A percentile compares a stretch with the other conserved stretches of the same genome.
phyloP scores from a whole-genome alignment of 768 basidiomycete genomes.

The Kwoniella heveanensis region DNA sequence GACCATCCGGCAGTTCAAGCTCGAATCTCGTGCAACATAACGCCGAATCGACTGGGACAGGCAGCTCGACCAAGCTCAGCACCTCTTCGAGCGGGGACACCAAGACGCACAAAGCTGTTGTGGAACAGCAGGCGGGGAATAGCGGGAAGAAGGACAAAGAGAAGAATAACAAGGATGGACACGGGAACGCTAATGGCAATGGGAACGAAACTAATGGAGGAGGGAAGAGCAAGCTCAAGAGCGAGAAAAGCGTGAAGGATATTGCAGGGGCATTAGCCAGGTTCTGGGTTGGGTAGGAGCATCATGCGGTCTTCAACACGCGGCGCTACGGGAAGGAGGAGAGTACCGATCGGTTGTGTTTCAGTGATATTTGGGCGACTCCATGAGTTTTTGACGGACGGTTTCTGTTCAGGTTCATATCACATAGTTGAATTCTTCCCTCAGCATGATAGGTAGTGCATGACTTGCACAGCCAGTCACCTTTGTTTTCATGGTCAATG shows the following conservation, averaged over 20 bases:
- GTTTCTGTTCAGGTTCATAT: too few relatives aligned
- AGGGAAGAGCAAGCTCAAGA: constrained; percentile 36
- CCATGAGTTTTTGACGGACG: too few relatives aligned
- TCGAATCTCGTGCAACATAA: constrained; percentile 6
- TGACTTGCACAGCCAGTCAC: too few relatives aligned
- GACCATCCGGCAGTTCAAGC: constrained; percentile 13
- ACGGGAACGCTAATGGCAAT: constrained; percentile 6
- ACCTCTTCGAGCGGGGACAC: constrained; percentile 16
- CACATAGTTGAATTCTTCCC: too few relatives aligned
- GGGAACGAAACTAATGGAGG: constrained; percentile 6
- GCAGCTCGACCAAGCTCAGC: constrained; percentile 28
- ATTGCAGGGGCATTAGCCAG: constrained; percentile 41
- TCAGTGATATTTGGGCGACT: too few relatives aligned
- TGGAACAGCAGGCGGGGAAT: background rate
- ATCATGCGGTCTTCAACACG: too few relatives aligned
- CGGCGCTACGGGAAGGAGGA: too few relatives aligned
- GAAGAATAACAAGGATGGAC: background rate
- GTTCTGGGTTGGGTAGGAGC: constrained; percentile 44
- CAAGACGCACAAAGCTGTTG: background rate
- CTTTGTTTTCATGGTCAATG: too few relatives aligned
- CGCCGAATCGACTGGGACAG: constrained; percentile 19
- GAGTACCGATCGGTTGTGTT: too few relatives aligned
- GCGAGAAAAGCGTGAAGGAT: constrained; percentile 43
- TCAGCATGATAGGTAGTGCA: too few relatives aligned
- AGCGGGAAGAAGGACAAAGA: constrained; percentile 1